Evolutionary conservation across 306 rosid genomes (phyloP).

Genomic region (Lathyrus tuberosus): DNA sequence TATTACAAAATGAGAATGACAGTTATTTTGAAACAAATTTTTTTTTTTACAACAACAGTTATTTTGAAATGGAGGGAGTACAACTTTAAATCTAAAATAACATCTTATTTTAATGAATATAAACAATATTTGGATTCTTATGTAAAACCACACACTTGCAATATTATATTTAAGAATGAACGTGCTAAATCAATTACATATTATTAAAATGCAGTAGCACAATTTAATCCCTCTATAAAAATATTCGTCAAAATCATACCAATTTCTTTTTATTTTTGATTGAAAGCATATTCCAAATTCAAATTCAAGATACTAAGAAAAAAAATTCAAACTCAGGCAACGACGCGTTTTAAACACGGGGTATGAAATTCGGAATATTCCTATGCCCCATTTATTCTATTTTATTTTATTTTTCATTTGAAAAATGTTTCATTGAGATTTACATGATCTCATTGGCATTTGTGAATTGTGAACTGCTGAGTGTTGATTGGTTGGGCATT

Average conservation of each 20-base stretch:
- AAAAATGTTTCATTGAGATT: background rate
- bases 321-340: background rate
- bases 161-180: background rate
- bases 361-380: slow-evolving; percentile 1
- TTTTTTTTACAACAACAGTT: too few species aligned
- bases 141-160: background rate
- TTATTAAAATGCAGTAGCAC: background rate
- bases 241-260: background rate
- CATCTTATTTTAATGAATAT: too few species aligned
- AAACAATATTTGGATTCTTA: background rate
- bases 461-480: background rate
- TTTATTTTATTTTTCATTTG: too few species aligned
- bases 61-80: too few species aligned
- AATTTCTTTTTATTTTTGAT: background rate
- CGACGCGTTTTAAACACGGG: slow-evolving; percentile 14
- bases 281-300: background rate
- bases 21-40: too few species aligned
- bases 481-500: background rate
- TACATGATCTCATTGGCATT: background rate
- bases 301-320: background rate
- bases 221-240: background rate
- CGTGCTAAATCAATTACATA: background rate
- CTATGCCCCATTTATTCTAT: background rate
- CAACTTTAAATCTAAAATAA: too few species aligned
- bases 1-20: too few species aligned